Conservation (phyloP, 768 basidiomycete species). For the Podaxis rugospora region DNA sequence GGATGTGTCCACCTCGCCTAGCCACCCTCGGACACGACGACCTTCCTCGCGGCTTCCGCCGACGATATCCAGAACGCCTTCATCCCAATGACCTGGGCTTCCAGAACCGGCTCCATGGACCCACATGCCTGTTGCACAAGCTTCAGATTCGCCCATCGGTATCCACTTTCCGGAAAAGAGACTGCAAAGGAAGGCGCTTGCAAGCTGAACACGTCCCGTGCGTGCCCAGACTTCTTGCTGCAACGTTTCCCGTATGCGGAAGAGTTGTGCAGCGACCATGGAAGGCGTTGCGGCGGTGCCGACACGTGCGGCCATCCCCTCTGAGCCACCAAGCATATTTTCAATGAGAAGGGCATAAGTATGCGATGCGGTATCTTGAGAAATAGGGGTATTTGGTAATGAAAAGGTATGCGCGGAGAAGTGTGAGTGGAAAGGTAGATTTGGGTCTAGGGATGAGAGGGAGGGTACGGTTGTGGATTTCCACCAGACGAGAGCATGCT, state of each 20-base stretch:
- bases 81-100: conserved; percentile 68
- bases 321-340: conserved; percentile 71
- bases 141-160: conserved; percentile 70
- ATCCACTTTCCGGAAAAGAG: conserved; percentile 70
- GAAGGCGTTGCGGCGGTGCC: conserved; percentile 71
- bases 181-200: conserved; percentile 69
- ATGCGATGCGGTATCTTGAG: conserved; percentile 79
- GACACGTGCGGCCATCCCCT: conserved; percentile 70
- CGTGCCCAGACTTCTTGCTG: conserved; percentile 73
- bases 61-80: conserved; percentile 70
- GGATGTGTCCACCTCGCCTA: conserved; percentile 76
- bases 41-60: conserved; percentile 75
- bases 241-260: conserved; percentile 76
- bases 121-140: conserved; percentile 79
- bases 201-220: conserved; percentile 75
- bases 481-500: conserved; percentile 85
- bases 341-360: conserved; percentile 75
- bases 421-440: conserved; percentile 63
- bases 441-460: conserved; percentile 68
- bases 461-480: conserved; percentile 72
- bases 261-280: conserved; percentile 68
- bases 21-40: conserved; percentile 66
- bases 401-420: conserved; percentile 66
- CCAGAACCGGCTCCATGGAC: conserved; percentile 41
- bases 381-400: conserved; percentile 67